These are phyloP conservation scores for Colletotrichum somersetense DNA, from an alignment of 2,329 filamentous ascomycete genomes.

Conservation along the genomic window DNA sequence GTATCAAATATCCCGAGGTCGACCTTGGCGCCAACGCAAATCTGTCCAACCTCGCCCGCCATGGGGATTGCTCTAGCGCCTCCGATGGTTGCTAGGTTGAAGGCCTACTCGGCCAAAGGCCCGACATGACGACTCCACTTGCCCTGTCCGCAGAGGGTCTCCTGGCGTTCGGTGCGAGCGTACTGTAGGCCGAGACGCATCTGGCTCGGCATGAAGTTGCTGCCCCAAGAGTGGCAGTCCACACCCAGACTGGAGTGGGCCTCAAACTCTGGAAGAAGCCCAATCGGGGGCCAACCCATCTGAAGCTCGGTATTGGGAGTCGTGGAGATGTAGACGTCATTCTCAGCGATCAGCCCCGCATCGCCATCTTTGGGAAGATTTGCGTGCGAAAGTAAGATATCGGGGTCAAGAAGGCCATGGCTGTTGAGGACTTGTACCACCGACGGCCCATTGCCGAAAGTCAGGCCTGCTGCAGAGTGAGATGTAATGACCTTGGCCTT, in stretches of 20 bases:
- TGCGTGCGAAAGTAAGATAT: constrained; percentile 50
- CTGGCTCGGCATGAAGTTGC: constrained; percentile 26
- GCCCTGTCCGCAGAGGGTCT: constrained; percentile 48
- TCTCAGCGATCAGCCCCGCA: constrained; percentile 48
- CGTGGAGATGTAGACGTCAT: constrained; percentile 54
- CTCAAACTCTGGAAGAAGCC: constrained; percentile 20
- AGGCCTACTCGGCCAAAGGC: constrained; percentile 50
- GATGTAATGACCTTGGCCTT: constrained; percentile 56
- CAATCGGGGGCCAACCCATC: constrained; percentile 53
- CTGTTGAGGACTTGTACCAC: constrained; percentile 7
- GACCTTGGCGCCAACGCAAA: constrained; percentile 60
- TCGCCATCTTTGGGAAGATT: constrained; percentile 47
- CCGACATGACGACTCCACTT: constrained; percentile 29
- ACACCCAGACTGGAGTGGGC: constrained; percentile 43
- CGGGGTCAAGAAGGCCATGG: constrained; percentile 33
- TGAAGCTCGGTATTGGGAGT: constrained; percentile 66
- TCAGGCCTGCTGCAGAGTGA: constrained; percentile 22
- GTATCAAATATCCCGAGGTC: constrained; percentile 63
- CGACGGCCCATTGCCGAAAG: constrained; percentile 6
- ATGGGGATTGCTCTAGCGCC: constrained; percentile 59
- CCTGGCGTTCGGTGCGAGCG: constrained; percentile 10
- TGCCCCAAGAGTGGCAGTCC: constrained; percentile 46
- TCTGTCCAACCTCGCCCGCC: constrained; percentile 56
- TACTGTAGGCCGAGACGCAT: constrained; percentile 47
- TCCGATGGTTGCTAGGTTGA: constrained; percentile 63